Percentiles rank a stretch among this genome's conserved stretches.
These are phyloP conservation scores for Candida jianshihensis DNA, from an alignment of 805 yeast genomes.

Conservation along the genomic window DNA sequence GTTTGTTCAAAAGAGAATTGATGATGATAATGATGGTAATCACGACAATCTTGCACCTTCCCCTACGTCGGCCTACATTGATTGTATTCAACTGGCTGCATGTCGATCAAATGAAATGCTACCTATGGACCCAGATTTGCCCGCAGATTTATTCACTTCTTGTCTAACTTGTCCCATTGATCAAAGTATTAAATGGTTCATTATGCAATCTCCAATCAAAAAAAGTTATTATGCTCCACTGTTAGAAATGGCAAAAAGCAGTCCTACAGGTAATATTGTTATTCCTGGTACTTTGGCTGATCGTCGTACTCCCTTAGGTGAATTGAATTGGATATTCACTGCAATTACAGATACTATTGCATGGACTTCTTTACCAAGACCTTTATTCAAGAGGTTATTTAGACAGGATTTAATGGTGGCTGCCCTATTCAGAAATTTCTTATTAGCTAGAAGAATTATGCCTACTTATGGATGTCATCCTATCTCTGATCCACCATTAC, in stretches of 20 bases:
- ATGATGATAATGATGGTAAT: conserved; percentile 65
- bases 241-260: conserved; percentile 28
- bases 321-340: conserved; percentile 94
- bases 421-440: conserved; percentile 86
- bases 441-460: conserved; percentile 90
- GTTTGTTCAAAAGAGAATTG: conserved; percentile 84
- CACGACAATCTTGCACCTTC: conserved; percentile 36
- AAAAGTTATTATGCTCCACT: conserved; percentile 34
- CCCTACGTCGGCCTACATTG: conserved; percentile 50
- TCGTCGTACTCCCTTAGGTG: conserved; percentile 92
- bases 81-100: conserved; percentile 90
- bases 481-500: conserved; percentile 86
- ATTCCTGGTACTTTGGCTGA: conserved; percentile 92
- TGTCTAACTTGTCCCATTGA: conserved; percentile 95
- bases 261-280: conserved; percentile 37
- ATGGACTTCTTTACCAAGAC: conserved; percentile 87
- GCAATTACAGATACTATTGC: conserved; percentile 98
- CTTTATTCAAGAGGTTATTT: conserved; percentile 81
- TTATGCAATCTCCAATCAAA: conserved; percentile 70
- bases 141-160: conserved; percentile 93
- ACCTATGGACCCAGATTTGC: conserved; percentile 90
- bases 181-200: conserved; percentile 85
- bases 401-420: conserved; percentile 97
- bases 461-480: conserved; percentile 92
- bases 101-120: conserved; percentile 79